These are phyloP conservation scores for Panus rudis DNA, from an alignment of 768 basidiomycete species.

Conservation along the genomic window DNA sequence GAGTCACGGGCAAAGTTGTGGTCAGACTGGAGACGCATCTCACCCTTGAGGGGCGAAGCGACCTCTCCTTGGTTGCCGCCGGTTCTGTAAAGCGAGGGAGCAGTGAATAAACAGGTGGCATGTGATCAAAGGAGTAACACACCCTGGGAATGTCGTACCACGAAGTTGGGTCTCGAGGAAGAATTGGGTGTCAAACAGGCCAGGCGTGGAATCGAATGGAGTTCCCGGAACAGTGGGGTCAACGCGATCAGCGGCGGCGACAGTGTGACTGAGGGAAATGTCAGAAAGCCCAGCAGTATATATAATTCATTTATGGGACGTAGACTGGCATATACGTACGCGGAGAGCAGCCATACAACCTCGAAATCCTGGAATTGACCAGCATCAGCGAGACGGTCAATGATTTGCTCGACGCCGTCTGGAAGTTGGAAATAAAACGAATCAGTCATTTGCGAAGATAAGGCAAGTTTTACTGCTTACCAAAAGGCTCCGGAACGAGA, in stretches of 20 bases:
- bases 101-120: constrained; percentile 15
- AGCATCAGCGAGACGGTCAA: constrained; percentile 20
- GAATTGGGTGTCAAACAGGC: constrained; percentile 10
- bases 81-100: constrained; percentile 36
- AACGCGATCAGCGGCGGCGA: not conserved
- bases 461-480: not conserved
- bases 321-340: constrained; percentile 8
- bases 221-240: constrained; percentile 1
- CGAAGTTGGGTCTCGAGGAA: constrained; percentile 12
- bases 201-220: constrained; percentile 14
- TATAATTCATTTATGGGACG: not conserved
- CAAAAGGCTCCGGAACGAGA: constrained; percentile 18
- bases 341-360: constrained; percentile 16
- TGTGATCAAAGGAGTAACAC: constrained; percentile 12
- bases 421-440: not conserved
- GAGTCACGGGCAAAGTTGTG: constrained; percentile 8
- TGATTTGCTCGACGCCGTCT: constrained; percentile 17
- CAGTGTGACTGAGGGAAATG: constrained; percentile 6
- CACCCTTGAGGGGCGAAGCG: constrained; percentile 30
- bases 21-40: constrained; percentile 39
- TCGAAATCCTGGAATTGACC: constrained; percentile 17
- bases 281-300: constrained; percentile 8
- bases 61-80: constrained; percentile 33
- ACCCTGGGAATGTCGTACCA: constrained; percentile 27
- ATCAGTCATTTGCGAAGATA: not conserved